phyloP scores from a whole-genome alignment of 208 protist genomes.

The Balamuthia mandrillaris region DNA sequence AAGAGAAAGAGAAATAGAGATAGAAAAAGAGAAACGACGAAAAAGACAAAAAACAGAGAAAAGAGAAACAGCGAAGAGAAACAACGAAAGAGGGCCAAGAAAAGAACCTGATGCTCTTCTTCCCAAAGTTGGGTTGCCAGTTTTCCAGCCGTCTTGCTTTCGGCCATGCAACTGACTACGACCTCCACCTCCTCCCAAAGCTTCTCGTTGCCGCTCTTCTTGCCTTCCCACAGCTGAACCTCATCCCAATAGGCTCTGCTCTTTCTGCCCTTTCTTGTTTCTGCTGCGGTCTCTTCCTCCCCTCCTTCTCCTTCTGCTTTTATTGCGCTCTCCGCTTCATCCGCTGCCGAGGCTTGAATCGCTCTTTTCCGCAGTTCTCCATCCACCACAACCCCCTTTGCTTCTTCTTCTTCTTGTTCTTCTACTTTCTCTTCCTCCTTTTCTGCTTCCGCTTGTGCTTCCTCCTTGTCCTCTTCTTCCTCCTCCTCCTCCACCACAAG shows the following conservation, averaged over 20 bases:
- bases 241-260: background rate
- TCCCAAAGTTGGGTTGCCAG: background rate
- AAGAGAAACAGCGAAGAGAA: background rate
- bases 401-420: background rate
- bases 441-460: background rate
- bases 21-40: too few relatives aligned
- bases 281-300: background rate
- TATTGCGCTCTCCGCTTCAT: background rate
- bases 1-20: too few relatives aligned
- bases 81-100: background rate
- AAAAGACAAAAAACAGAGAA: background rate
- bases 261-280: background rate
- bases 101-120: background rate
- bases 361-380: background rate
- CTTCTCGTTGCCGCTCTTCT: background rate
- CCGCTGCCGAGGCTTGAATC: background rate
- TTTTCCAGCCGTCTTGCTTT: background rate
- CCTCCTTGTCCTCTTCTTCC: background rate
- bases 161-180: background rate
- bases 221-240: background rate
- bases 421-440: background rate
- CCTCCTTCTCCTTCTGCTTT: background rate
- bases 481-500: background rate
- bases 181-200: background rate
- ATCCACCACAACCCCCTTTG: background rate